Evolutionary conservation across 2,329 filamentous ascomycete species (phyloP).

Genomic region (Albophoma yamanashiensis): DNA sequence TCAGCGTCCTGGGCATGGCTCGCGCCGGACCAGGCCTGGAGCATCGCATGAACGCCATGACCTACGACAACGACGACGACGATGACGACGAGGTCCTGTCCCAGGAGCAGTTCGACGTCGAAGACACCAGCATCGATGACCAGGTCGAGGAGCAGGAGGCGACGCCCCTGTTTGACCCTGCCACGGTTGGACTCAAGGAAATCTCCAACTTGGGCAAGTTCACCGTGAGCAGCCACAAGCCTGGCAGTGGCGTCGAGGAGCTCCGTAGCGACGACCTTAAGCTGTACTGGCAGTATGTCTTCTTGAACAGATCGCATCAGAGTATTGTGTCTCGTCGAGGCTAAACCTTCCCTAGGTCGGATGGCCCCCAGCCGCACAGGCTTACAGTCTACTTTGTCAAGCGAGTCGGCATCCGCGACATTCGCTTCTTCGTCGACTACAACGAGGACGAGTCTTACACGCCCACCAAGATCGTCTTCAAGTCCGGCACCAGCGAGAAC

Average conservation of each 20-base stretch:
- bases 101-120: constrained; percentile 20
- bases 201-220: constrained; percentile 77
- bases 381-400: constrained; percentile 82
- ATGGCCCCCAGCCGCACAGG: constrained; percentile 73
- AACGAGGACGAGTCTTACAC: constrained; percentile 93
- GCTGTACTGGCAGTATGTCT: constrained; percentile 66
- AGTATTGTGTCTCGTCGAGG: background rate
- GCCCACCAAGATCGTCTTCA: constrained; percentile 81
- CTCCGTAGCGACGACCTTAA: constrained; percentile 62
- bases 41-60: constrained; percentile 18
- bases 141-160: constrained; percentile 22
- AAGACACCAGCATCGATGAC: constrained; percentile 18
- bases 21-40: constrained; percentile 14
- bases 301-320: background rate
- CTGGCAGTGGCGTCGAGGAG: constrained; percentile 67
- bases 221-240: constrained; percentile 73
- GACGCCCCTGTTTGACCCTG: constrained; percentile 38
- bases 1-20: constrained; percentile 24
- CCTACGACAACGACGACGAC: constrained; percentile 15
- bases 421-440: constrained; percentile 85
- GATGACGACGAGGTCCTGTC: constrained; percentile 15
- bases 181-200: constrained; percentile 56
- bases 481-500: constrained; percentile 83
- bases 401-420: constrained; percentile 64
- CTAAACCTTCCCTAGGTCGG: constrained; percentile 41